Evolutionary conservation across 768 basidiomycete genomes (phyloP).

Genomic region (Pholiota microspora): DNA sequence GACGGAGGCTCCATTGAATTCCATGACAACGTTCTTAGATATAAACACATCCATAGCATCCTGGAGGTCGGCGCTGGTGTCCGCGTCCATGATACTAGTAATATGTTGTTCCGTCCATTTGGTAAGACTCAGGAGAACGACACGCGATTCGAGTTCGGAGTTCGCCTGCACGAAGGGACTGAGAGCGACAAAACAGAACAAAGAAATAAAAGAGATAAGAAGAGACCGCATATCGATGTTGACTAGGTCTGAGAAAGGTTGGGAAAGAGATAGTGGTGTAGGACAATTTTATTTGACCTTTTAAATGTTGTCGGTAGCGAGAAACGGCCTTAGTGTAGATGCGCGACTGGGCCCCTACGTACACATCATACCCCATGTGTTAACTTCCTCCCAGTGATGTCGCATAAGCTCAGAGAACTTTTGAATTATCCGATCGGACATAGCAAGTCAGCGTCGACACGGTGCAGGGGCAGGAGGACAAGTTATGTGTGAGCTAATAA

Average conservation of each 20-base stretch:
- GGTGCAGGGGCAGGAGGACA: not conserved
- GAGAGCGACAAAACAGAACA: not conserved
- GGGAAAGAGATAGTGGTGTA: not conserved
- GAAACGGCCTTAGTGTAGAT: too few species aligned
- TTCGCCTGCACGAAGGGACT: not conserved
- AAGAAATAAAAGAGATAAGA: not conserved
- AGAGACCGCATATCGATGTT: not conserved
- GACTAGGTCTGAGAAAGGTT: not conserved
- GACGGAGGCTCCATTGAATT: slow-evolving; percentile 7
- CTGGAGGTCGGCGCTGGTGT: slow-evolving; percentile 7
- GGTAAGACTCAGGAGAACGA: slow-evolving; percentile 6
- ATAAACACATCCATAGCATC: slow-evolving; percentile 11
- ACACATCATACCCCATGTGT: not conserved
- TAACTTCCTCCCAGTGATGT: not conserved
- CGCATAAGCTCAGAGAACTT: not conserved
- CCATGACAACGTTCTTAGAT: slow-evolving; percentile 7
- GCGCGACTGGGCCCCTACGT: too few species aligned
- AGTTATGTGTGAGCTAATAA: not conserved
- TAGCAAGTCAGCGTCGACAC: not conserved
- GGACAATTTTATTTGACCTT: too few species aligned
- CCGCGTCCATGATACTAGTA: slow-evolving; percentile 3
- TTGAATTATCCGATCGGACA: not conserved
- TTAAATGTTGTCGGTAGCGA: not conserved
- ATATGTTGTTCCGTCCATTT: slow-evolving; percentile 5
- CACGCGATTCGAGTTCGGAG: not conserved